Evolutionary conservation across 2,329 filamentous ascomycete species (phyloP).

Genomic region (Sclerotiophoma versabilis): DNA sequence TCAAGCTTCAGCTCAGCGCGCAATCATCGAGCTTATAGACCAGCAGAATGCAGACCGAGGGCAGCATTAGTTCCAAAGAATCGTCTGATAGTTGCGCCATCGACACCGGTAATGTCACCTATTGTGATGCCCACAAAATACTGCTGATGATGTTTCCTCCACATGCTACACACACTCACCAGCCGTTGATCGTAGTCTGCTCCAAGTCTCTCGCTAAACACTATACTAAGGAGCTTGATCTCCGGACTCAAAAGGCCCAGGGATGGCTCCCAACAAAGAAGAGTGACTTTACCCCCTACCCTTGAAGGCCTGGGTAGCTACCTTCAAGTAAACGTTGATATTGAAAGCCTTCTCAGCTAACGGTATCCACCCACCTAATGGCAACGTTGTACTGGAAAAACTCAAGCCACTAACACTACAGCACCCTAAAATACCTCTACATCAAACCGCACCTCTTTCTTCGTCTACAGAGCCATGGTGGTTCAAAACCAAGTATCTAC

Average conservation of each 20-base stretch:
- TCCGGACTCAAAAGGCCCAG: background rate
- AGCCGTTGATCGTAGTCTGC: conserved; percentile 3
- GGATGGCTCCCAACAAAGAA: background rate
- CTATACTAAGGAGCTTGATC: conserved; percentile 3
- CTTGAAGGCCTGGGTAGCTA: too few relatives aligned
- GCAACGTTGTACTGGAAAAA: conserved; percentile 4
- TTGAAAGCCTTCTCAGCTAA: conserved; percentile 6
- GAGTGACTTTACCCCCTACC: conserved; percentile 4
- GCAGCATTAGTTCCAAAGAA: too few relatives aligned
- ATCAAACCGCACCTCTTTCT: conserved; percentile 2
- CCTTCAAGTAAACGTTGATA: background rate
- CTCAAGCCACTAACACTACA: background rate
- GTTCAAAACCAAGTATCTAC: conserved; percentile 7
- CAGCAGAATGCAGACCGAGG: too few relatives aligned
- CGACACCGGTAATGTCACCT: too few relatives aligned
- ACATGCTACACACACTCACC: too few relatives aligned
- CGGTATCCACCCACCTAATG: conserved; percentile 10
- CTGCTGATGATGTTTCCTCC: conserved; percentile 6
- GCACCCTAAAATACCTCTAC: background rate
- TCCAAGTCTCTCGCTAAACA: conserved; percentile 1
- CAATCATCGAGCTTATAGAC: too few relatives aligned
- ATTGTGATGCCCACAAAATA: conserved; percentile 20
- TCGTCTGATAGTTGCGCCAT: too few relatives aligned
- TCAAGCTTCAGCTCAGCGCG: too few relatives aligned
- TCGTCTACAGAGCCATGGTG: background rate